A percentile compares a stretch with the other conserved stretches of the same genome.
phyloP scores from a whole-genome alignment of 2,329 filamentous ascomycete genomes.

The Aureobasidium subglaciale region DNA sequence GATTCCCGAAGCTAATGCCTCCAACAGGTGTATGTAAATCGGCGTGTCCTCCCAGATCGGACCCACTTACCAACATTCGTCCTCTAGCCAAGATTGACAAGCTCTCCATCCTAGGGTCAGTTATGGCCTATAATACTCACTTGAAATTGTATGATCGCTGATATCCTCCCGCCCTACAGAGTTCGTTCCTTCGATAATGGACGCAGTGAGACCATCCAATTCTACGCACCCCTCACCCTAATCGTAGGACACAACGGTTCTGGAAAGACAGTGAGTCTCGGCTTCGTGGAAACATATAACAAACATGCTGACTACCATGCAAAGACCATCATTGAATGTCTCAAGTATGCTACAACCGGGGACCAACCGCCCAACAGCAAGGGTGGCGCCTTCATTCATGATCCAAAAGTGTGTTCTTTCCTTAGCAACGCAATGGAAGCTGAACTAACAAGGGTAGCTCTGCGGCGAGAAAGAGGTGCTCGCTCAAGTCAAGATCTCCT shows the following conservation, averaged over 20 bases:
- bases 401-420: constrained; percentile 62
- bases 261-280: constrained; percentile 66
- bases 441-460: constrained; percentile 38
- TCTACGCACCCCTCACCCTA: constrained; percentile 83
- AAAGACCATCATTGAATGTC: constrained; percentile 88
- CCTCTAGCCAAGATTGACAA: constrained; percentile 81
- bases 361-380: constrained; percentile 84
- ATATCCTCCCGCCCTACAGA: constrained; percentile 34
- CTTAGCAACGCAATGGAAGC: not conserved
- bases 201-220: constrained; percentile 70
- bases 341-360: constrained; percentile 96
- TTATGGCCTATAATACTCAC: not conserved
- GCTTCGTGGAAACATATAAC: not conserved
- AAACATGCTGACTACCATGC: constrained; percentile 22
- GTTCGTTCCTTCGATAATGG: constrained; percentile 79
- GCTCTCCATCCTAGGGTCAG: constrained; percentile 72
- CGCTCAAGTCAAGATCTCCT: constrained; percentile 86
- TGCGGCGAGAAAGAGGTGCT: constrained; percentile 80
- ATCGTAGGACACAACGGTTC: constrained; percentile 98
- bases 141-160: constrained; percentile 1
- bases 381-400: constrained; percentile 90
- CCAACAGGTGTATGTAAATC: constrained; percentile 18
- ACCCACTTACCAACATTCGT: constrained; percentile 13
- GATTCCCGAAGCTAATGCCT: not conserved
- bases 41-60: not conserved